Evolutionary conservation across 768 basidiomycete species (phyloP).

Genomic region (Saitozyma podzolica): DNA sequence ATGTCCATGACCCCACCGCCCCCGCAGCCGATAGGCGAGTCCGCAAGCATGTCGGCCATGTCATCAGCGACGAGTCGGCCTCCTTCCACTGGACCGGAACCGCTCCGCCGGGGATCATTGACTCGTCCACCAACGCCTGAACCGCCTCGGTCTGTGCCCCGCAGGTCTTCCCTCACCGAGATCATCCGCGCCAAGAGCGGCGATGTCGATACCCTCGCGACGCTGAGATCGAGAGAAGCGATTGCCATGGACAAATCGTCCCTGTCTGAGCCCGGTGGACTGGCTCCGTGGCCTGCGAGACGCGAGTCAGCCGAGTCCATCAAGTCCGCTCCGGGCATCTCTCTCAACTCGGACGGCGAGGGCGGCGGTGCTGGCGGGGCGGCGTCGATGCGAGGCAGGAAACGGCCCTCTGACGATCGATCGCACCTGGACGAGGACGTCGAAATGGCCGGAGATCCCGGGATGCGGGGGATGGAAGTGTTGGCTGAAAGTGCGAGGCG

Average conservation of each 20-base stretch:
- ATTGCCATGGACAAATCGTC: conserved; percentile 6
- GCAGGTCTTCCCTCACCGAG: conserved; percentile 35
- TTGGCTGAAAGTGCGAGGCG: conserved; percentile 29
- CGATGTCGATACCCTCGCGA: conserved; percentile 27
- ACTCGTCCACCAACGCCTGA: conserved; percentile 33
- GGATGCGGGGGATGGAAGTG: conserved; percentile 39
- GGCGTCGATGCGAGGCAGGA: conserved; percentile 10
- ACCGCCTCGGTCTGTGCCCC: neutral
- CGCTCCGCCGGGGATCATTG: conserved; percentile 6
- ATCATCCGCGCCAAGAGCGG: conserved; percentile 34
- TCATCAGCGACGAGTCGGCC: too few relatives aligned
- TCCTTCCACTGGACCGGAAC: too few relatives aligned
- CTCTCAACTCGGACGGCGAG: conserved; percentile 12
- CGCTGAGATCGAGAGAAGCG: conserved; percentile 4
- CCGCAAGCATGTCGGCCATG: too few relatives aligned
- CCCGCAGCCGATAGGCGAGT: too few relatives aligned
- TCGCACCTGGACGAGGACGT: neutral
- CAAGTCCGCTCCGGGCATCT: conserved; percentile 5
- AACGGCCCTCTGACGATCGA: conserved; percentile 7
- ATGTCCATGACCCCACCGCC: too few relatives aligned
- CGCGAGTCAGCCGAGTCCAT: conserved; percentile 22
- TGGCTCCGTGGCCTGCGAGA: neutral
- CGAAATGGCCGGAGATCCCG: conserved; percentile 16
- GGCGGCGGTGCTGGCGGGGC: neutral
- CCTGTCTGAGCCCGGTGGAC: conserved; percentile 17